phyloP scores from a whole-genome alignment of 345 rosid species.

The Camelina laxa region DNA sequence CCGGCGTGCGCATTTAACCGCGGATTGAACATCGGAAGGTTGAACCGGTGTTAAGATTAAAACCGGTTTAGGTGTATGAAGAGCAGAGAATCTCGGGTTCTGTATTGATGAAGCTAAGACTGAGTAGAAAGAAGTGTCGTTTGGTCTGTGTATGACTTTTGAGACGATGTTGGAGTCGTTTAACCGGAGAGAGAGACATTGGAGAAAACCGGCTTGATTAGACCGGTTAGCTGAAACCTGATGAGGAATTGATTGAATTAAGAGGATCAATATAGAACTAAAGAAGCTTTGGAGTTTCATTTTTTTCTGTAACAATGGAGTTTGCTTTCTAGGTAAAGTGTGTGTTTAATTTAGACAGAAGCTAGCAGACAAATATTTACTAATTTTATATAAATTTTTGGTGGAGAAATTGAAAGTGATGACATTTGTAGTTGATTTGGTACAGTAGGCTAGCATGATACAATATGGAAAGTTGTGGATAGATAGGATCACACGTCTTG shows the following conservation, averaged over 20 bases:
- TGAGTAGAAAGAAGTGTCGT: conserved; percentile 34
- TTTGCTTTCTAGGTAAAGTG: conserved; percentile 3
- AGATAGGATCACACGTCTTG: conserved; percentile 36
- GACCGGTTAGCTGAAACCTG: conserved; percentile 25
- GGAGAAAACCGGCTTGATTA: conserved; percentile 25
- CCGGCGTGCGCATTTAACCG: conserved; percentile 51
- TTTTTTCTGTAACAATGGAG: conserved; percentile 11
- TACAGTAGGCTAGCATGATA: neutral
- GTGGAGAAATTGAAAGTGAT: neutral
- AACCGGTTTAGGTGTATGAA: conserved; percentile 52
- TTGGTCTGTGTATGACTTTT: conserved; percentile 36
- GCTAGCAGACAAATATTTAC: neutral
- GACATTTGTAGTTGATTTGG: neutral
- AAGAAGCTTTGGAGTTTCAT: conserved; percentile 32
- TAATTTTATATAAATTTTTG: neutral
- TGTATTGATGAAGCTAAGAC: conserved; percentile 39
- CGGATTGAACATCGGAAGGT: conserved; percentile 55
- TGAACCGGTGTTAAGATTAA: conserved; percentile 50
- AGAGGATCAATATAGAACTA: conserved; percentile 8
- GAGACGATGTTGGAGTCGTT: conserved; percentile 41
- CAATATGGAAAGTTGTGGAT: conserved; percentile 28
- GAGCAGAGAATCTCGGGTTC: conserved; percentile 48
- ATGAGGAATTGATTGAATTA: neutral
- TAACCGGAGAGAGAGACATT: conserved; percentile 43
- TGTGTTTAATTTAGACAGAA: neutral